These are phyloP conservation scores for Heterobasidion occidentale DNA, from an alignment of 1,284 basidiomycete species.

Conservation along the genomic window DNA sequence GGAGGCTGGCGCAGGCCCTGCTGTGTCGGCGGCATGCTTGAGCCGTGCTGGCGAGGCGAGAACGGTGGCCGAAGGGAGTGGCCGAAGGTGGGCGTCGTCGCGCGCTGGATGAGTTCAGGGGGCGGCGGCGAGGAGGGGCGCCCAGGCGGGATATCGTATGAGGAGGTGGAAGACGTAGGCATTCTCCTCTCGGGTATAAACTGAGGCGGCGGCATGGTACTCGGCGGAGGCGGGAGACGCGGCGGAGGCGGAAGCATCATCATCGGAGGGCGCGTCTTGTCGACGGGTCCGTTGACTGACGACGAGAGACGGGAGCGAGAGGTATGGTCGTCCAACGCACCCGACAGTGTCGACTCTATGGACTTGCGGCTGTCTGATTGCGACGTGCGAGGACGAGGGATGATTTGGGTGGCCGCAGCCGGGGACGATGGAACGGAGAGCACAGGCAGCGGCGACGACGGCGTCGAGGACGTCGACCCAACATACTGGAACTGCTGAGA, in stretches of 20 bases:
- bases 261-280: constrained; percentile 76
- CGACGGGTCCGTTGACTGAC: constrained; percentile 30
- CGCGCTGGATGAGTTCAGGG: constrained; percentile 78
- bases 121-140: constrained; percentile 87
- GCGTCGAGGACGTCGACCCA: constrained; percentile 34
- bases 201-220: constrained; percentile 64
- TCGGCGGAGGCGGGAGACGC: constrained; percentile 68
- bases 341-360: constrained; percentile 60
- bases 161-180: constrained; percentile 40
- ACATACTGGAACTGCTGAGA: constrained; percentile 75
- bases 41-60: constrained; percentile 47
- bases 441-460: constrained; percentile 21
- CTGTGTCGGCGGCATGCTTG: constrained; percentile 64
- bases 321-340: constrained; percentile 32
- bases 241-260: constrained; percentile 85
- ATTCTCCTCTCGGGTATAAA: constrained; percentile 66
- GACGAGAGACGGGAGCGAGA: constrained; percentile 44
- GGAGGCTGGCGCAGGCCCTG: constrained; percentile 61
- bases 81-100: constrained; percentile 76
- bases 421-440: constrained; percentile 31
- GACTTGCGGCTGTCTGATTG: constrained; percentile 37
- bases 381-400: constrained; percentile 30
- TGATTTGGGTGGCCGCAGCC: constrained; percentile 34
- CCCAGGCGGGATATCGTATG: constrained; percentile 49
- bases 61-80: constrained; percentile 42